These are phyloP conservation scores for Triticum monococcum DNA, from an alignment of 176 grass and related monocot genomes.

Conservation along the genomic window DNA sequence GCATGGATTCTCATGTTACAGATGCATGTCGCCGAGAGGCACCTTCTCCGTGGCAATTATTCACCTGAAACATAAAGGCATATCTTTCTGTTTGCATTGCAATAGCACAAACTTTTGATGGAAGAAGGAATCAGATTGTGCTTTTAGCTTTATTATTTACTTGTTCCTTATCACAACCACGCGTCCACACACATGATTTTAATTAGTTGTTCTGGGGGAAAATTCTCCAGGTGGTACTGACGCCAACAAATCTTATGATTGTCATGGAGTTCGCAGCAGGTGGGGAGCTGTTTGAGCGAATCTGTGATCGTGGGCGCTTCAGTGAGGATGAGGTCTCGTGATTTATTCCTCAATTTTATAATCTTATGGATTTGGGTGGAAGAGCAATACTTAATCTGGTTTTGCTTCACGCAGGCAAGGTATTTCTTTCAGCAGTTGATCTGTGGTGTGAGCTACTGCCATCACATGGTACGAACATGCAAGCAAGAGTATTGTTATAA, in stretches of 20 bases:
- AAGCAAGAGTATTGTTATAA: neutral
- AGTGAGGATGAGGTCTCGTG: slow-evolving; percentile 91
- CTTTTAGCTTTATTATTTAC: neutral
- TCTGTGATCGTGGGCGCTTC: slow-evolving; percentile 79
- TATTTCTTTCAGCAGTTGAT: slow-evolving; percentile 97
- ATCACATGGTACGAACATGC: slow-evolving; percentile 57
- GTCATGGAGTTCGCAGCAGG: slow-evolving; percentile 95
- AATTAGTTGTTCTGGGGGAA: slow-evolving; percentile 8
- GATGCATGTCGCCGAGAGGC: neutral
- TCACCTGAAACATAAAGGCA: neutral
- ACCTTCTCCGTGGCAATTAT: neutral
- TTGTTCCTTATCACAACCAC: neutral
- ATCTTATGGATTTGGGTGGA: slow-evolving; percentile 16
- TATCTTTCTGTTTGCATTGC: neutral
- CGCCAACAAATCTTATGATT: slow-evolving; percentile 81
- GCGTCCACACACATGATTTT: slow-evolving; percentile 6
- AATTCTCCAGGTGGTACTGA: slow-evolving; percentile 73
- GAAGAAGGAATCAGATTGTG: slow-evolving; percentile 10
- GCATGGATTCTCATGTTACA: neutral
- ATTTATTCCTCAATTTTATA: slow-evolving; percentile 23
- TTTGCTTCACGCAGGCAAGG: slow-evolving; percentile 60
- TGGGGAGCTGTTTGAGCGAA: slow-evolving; percentile 85
- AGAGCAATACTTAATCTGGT: slow-evolving; percentile 19
- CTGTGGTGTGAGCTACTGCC: slow-evolving; percentile 90
- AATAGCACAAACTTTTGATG: neutral